Evolutionary conservation across 352 stramenopile species (phyloP).

Genomic region (Phytophthora sansomeana): DNA sequence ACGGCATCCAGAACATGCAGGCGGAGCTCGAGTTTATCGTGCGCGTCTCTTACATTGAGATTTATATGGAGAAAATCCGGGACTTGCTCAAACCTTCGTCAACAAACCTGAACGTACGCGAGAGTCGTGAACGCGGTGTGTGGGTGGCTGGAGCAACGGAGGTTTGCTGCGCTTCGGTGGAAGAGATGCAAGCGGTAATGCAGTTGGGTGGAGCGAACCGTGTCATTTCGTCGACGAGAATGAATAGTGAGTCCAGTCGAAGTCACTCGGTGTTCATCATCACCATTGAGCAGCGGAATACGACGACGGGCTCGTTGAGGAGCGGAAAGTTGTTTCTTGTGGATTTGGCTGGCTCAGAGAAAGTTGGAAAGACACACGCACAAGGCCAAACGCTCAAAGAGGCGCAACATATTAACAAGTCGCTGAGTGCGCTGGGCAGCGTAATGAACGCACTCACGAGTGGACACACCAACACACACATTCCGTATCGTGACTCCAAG

Average conservation of each 20-base stretch:
- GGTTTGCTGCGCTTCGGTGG: conserved; percentile 60
- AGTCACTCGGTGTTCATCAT: conserved; percentile 98
- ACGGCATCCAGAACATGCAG: conserved; percentile 75
- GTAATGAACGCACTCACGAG: conserved; percentile 92
- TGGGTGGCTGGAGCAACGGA: conserved; percentile 71
- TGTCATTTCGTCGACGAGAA: conserved; percentile 86
- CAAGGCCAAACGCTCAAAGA: conserved; percentile 93
- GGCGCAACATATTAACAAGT: conserved; percentile 93
- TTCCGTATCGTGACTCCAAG: conserved; percentile 92
- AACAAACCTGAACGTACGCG: conserved; percentile 69
- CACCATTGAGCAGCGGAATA: conserved; percentile 92
- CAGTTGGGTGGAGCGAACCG: conserved; percentile 92
- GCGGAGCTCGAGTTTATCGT: conserved; percentile 93
- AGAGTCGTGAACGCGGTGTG: conserved; percentile 68
- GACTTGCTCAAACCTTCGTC: conserved; percentile 91
- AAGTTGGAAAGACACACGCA: conserved; percentile 83
- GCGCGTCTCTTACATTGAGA: conserved; percentile 98
- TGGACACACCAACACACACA: conserved; percentile 88
- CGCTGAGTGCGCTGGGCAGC: conserved; percentile 87
- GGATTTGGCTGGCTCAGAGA: conserved; percentile 82
- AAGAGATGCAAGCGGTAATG: conserved; percentile 91
- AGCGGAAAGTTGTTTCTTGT: conserved; percentile 94
- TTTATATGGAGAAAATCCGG: conserved; percentile 99
- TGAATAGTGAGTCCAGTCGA: conserved; percentile 92
- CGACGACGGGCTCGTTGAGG: conserved; percentile 67